phyloP scores from a whole-genome alignment of 1,284 basidiomycete species.

The Malassezia yamatoensis region DNA sequence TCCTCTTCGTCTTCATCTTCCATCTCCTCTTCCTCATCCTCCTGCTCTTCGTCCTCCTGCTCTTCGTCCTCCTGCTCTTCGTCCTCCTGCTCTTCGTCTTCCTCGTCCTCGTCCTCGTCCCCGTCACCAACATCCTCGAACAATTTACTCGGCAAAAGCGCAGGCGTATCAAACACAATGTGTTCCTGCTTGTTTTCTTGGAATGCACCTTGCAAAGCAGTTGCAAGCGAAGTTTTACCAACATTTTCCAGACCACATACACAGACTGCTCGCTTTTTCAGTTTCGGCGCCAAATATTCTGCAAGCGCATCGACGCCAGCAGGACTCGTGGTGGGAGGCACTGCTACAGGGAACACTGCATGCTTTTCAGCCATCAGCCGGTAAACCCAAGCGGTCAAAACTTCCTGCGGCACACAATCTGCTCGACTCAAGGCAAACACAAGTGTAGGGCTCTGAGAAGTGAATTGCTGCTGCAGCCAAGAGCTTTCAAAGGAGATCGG shows the following conservation, averaged over 20 bases:
- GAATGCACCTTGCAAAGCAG: conserved; percentile 28
- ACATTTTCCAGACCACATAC: conserved; percentile 30
- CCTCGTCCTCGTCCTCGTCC: conserved; percentile 6
- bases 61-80: conserved; percentile 1
- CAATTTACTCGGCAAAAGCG: conserved; percentile 23
- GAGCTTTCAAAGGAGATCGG: conserved; percentile 32
- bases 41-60: conserved; percentile 17
- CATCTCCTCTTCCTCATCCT: conserved; percentile 11
- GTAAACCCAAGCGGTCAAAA: conserved; percentile 29
- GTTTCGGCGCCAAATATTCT: conserved; percentile 17
- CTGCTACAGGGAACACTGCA: conserved; percentile 29
- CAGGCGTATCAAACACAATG: conserved; percentile 37
- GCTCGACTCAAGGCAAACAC: conserved; percentile 27
- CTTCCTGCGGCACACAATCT: conserved; percentile 38
- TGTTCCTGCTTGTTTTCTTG: conserved; percentile 21
- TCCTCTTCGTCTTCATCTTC: conserved; percentile 4
- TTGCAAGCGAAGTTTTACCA: conserved; percentile 28
- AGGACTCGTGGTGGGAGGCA: conserved; percentile 6
- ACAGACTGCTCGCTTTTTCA: conserved; percentile 24
- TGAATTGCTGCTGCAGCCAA: conserved; percentile 27
- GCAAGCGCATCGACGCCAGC: conserved; percentile 25
- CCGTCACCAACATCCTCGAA: conserved; percentile 11
- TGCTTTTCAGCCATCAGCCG: conserved; percentile 16
- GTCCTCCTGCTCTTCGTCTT: not conserved
- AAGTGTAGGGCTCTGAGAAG: conserved; percentile 20